Evolutionary conservation across 352 stramenopile species (phyloP), one percentile per base, ranked within the genome.

Genomic region (Pythium chondricola): DNA sequence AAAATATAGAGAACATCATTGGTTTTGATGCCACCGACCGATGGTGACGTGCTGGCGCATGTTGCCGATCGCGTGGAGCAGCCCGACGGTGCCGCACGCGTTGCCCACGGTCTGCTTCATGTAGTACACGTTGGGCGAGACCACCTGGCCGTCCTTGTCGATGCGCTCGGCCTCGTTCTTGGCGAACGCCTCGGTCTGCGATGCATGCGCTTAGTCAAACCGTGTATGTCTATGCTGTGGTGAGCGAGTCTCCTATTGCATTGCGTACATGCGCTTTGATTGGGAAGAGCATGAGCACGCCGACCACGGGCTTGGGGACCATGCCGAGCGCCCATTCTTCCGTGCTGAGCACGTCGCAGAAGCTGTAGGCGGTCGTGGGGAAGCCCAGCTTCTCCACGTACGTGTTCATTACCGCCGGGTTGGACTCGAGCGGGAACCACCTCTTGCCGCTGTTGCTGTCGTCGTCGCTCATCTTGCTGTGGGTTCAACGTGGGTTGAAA

Each of bases 51-150:
- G 60, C 16, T 92, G 63, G 18, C 81, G 74, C 63, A 82, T 86
- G 70, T 98, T 98, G 22, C 88, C 82, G 24, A 98, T 69, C 13
- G 92, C 84, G 73, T 98, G 94, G 26, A 98, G 68, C 21, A 98
- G 76, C 20, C 90, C 95, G 63, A 98, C 85, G 1, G 95, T 98
- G 17, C 95, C 95, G 52, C 95, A 98, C 7, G 95, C 95, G 67
- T 98, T 98, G 24, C 92, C 83, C 36, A 98, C 95, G n/a, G 93
- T 97, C 69, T 98, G 95, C 53, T 96, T 95, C 79, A 92, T 95
- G 68, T 88, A 95, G 61, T 93, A 95, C 21, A 93, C 80, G 31
- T 81, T 72, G 24, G 73, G 51, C 21, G 80, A 87, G 32, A 94
- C 80, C 10, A 67, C 52, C 50, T 96, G 85, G 8, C 86, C 85